A percentile compares a stretch with the other conserved stretches of the same genome.
phyloP scores from a whole-genome alignment of 73 alveolate genomes.

The Effrenium voratum region DNA sequence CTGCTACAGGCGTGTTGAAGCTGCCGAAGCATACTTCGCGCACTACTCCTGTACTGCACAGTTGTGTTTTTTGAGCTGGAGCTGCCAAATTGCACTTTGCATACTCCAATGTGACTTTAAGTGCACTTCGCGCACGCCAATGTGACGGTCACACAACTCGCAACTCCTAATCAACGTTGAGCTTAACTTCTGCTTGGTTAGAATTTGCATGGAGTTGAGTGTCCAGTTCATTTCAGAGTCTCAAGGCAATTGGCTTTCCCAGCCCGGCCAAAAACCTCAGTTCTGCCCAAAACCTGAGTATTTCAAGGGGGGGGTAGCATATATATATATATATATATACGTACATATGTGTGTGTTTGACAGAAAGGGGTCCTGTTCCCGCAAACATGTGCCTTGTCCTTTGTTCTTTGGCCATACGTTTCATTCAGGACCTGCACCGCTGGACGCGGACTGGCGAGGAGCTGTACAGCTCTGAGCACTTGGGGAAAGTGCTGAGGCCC shows the following conservation, averaged over 20 bases:
- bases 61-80: no score
- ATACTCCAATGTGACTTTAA: no score
- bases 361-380: neutral
- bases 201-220: neutral
- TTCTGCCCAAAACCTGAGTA: neutral
- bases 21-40: no score
- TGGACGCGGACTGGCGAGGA: conserved; percentile 57
- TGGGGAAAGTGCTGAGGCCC: conserved; percentile 78
- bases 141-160: no score
- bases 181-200: neutral
- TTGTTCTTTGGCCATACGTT: neutral
- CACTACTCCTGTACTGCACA: no score
- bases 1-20: no score
- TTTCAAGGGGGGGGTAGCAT: neutral
- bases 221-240: neutral
- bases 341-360: neutral
- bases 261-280: no score
- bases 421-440: conserved; percentile 52
- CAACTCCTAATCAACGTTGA: no score
- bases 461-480: conserved; percentile 80
- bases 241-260: no score
- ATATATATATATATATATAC: no score
- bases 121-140: no score
- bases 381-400: neutral
- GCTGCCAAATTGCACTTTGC: no score